Base-by-base conservation (phyloP, 2,329 filamentous ascomycete genomes). In the Xylariaceae sp. region DNA sequence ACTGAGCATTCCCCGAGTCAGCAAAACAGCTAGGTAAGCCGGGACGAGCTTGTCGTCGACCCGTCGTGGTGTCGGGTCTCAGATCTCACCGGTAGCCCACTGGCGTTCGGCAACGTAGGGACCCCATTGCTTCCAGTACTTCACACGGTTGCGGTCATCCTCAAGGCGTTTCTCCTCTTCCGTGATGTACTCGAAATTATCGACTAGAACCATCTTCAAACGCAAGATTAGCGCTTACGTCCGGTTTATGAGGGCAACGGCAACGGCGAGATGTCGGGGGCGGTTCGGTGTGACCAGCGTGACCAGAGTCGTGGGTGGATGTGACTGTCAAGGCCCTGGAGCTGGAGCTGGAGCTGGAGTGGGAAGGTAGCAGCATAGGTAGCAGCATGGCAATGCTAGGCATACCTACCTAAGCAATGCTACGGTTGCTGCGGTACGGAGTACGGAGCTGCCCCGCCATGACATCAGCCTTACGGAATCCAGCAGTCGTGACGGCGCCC, bases 41-140 rank as follows among this genome's bases (percentile, higher is more conserved):
- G 23, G 23, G 23, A 30, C 23, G 23, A 30, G 23, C 23, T 30
- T 30, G 23, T 30, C 23, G 23, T 30, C 23, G 23, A 30, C 23
- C 23, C 23, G 5, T 30, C 23, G 23, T 30, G 23, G 23, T 30
- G 5, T 30, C 23, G 23, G 23, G 23, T 23, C 35, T 47, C 55
- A 60, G 61, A 59, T 70, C 83, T 72, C 77, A 89, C 90, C 92
- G 67, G 92, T 96, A 59, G 92, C 92, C 93, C 93, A 97, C 79
- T 97, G 92, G 72, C 92, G 82, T 79, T 97, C 93, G 57, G 92
- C 86, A 68, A 96, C 88, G 72, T 97, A 97, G 23, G 92, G 88
- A 57, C 93, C 93, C 92, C 92, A 97, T 85, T 88, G 91, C 84
- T 97, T 97, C 93, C 93, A 97, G 79, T 97, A 97, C 74, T 90